These are phyloP conservation scores for Heliamphora pulchella DNA, from an alignment of 179 eudicot species.

Conservation along the genomic window DNA sequence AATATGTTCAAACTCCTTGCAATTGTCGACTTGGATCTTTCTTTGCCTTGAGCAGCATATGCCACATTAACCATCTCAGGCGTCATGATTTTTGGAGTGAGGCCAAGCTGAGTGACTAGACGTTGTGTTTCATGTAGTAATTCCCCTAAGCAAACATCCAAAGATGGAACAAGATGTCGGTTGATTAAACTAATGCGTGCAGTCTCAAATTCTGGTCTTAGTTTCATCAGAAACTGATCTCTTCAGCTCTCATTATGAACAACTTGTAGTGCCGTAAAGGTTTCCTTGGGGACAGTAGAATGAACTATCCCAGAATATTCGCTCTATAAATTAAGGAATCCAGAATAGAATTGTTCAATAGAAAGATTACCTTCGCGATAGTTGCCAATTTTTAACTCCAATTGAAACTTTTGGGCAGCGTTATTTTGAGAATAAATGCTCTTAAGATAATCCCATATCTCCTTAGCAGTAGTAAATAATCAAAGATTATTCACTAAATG, in stretches of 20 bases:
- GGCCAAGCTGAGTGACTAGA: neutral
- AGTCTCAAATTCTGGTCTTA: slow-evolving; percentile 9
- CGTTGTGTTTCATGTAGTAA: slow-evolving; percentile 5
- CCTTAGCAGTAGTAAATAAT: neutral
- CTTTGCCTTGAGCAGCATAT: slow-evolving; percentile 12
- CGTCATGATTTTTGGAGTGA: neutral
- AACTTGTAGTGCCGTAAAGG: neutral
- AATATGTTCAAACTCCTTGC: slow-evolving; percentile 10
- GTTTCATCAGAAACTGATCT: slow-evolving; percentile 3
- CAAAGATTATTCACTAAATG: neutral
- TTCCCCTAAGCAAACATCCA: neutral
- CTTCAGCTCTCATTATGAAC: neutral
- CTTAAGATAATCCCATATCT: neutral
- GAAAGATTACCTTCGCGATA: neutral
- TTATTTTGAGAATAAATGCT: neutral
- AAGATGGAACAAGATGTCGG: slow-evolving; percentile 4
- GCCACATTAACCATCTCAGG: neutral
- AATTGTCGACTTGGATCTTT: neutral
- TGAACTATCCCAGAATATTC: neutral
- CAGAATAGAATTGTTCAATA: slow-evolving; percentile 6
- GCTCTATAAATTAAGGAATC: neutral
- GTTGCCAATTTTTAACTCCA: neutral
- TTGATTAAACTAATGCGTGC: neutral
- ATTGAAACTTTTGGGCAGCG: neutral
- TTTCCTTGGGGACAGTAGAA: neutral